A percentile compares a stretch with the other conserved stretches of the same genome.
Evolutionary conservation across 441 rosid genomes (phyloP).

Genomic region (Croton laevigatus): DNA sequence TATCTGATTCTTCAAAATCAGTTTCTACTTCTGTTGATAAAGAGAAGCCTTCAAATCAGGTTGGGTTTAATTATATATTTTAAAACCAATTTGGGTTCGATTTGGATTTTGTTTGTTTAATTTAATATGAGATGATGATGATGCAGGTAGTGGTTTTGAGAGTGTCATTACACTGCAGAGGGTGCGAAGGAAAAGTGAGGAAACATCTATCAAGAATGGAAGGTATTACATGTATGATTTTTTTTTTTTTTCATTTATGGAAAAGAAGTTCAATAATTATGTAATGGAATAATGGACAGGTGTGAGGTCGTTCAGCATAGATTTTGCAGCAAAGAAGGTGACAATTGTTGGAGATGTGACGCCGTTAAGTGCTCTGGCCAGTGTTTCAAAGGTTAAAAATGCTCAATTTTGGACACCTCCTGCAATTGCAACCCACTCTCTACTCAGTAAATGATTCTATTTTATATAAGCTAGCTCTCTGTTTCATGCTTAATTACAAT

Average conservation of each 20-base stretch:
- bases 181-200: constrained; percentile 89
- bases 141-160: constrained; percentile 82
- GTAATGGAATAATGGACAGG: constrained; percentile 36
- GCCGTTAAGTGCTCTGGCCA: constrained; percentile 65
- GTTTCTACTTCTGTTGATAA: constrained; percentile 28
- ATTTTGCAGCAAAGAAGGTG: constrained; percentile 79
- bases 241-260: too few relatives aligned
- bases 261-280: neutral
- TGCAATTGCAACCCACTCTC: constrained; percentile 16
- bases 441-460: constrained; percentile 22
- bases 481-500: neutral
- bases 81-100: neutral
- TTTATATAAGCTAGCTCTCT: neutral
- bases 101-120: neutral
- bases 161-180: constrained; percentile 95
- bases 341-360: constrained; percentile 77
- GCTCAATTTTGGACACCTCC: constrained; percentile 70
- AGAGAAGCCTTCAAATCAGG: constrained; percentile 23
- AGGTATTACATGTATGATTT: constrained; percentile 37
- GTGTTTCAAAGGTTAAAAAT: constrained; percentile 85
- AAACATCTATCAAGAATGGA: constrained; percentile 88
- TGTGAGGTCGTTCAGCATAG: constrained; percentile 76
- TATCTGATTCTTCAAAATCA: constrained; percentile 36
- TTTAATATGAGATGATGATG: neutral
- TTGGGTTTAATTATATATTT: neutral